These are phyloP conservation scores for Novymonas esmeraldas DNA, from an alignment of 208 protist genomes.

Conservation along the genomic window DNA sequence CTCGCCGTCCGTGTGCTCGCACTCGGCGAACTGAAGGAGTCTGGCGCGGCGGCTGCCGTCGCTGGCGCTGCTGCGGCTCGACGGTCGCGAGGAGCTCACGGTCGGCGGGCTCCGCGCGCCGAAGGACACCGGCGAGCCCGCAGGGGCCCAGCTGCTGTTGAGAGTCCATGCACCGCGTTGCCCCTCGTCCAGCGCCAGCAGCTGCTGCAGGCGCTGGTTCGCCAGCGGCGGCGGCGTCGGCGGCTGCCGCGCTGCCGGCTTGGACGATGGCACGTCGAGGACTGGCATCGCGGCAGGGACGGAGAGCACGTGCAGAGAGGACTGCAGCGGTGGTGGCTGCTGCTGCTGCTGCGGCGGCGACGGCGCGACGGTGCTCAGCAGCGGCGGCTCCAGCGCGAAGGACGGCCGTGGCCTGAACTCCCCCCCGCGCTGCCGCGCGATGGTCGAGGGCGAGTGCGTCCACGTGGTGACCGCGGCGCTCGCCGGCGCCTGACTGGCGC, in stretches of 20 bases:
- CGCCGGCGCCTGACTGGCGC: background rate
- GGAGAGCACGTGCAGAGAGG: background rate
- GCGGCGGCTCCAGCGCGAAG: conserved; percentile 2
- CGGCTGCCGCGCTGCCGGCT: background rate
- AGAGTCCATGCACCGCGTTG: conserved; percentile 13
- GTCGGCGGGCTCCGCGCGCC: background rate
- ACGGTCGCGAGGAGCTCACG: conserved; percentile 1
- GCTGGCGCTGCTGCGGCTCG: conserved; percentile 4
- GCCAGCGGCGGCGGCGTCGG: conserved; percentile 11
- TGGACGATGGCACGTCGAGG: background rate
- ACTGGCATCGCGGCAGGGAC: background rate
- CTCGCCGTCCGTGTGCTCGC: background rate
- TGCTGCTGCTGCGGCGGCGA: background rate
- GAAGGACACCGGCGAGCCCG: background rate
- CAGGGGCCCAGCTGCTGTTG: conserved; percentile 4
- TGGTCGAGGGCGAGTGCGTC: background rate
- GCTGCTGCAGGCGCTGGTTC: background rate
- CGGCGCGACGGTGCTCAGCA: background rate
- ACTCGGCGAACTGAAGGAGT: background rate
- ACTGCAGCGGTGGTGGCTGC: background rate
- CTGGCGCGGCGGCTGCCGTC: background rate
- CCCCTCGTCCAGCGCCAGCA: background rate
- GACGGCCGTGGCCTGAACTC: conserved; percentile 3
- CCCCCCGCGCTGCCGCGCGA: background rate
- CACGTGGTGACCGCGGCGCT: background rate